Evolutionary conservation across 495 filamentous ascomycete species (phyloP).

Genomic region (Penicillium soppii): DNA sequence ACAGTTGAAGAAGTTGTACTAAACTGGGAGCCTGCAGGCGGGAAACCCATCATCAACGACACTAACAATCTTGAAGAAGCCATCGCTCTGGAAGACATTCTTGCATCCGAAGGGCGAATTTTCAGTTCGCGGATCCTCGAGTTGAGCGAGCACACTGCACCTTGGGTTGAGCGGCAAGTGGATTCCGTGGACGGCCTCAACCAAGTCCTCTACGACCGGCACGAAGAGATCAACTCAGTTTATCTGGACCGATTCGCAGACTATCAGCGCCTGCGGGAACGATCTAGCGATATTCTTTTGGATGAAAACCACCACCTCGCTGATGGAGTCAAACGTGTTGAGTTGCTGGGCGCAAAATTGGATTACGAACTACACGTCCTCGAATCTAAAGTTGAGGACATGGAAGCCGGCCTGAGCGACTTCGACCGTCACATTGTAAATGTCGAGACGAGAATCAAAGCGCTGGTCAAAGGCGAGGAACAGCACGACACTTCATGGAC

Average conservation of each 20-base stretch:
- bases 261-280: slow-evolving; percentile 62
- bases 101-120: slow-evolving; percentile 60
- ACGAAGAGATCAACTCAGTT: slow-evolving; percentile 63
- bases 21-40: slow-evolving; percentile 56
- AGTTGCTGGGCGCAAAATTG: slow-evolving; percentile 79
- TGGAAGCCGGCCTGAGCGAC: slow-evolving; percentile 78
- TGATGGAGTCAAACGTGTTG: slow-evolving; percentile 78
- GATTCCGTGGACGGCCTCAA: slow-evolving; percentile 61
- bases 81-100: slow-evolving; percentile 45
- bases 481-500: slow-evolving; percentile 61
- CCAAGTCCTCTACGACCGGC: slow-evolving; percentile 56
- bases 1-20: slow-evolving; percentile 84
- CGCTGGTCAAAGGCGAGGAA: slow-evolving; percentile 63
- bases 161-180: slow-evolving; percentile 70
- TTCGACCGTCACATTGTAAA: slow-evolving; percentile 79
- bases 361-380: slow-evolving; percentile 90
- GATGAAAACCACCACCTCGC: slow-evolving; percentile 65
- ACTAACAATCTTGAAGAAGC: slow-evolving; percentile 39
- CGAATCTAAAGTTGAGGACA: slow-evolving; percentile 79
- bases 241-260: slow-evolving; percentile 67
- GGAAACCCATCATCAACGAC: slow-evolving; percentile 32
- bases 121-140: slow-evolving; percentile 54
- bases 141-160: slow-evolving; percentile 44
- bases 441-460: slow-evolving; percentile 71
- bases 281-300: slow-evolving; percentile 62